Evolutionary conservation across 2,329 filamentous ascomycete genomes (phyloP), one percentile per base, ranked within the genome.

Genomic region (Xylariomycetidae sp.): DNA sequence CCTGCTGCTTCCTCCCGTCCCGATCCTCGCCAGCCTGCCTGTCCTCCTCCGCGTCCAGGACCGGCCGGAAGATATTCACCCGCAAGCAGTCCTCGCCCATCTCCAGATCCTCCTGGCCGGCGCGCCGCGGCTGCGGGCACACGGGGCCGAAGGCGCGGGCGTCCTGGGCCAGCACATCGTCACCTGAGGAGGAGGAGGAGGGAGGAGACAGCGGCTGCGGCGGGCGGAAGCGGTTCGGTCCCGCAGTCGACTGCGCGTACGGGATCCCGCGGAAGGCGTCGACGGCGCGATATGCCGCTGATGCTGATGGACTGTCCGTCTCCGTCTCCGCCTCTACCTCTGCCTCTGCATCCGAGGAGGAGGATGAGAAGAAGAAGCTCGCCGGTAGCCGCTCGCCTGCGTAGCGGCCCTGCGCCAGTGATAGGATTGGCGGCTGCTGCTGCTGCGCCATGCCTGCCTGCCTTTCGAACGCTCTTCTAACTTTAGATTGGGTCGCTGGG

Each of bases 61-160:
- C 47, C 0, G 65, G 62, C 10, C 67, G 61, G 42, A 64, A 72
- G 10, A 78, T 50, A 46, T 76, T 75, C 6, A 66, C 49, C 39
- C 67, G 70, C 18, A 78, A 58, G 36, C 72, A 75, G 49, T 73
- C 61, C 54, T 78, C 74, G 30, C 63, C 52, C 34, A 56, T 52
- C n/a, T 49, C 50, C 35, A 62, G 51, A 33, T 56, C 52, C n/a
- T 49, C 50, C 34, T 55, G 39, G 13, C 45, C 48, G 15, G 37
- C 40, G 6, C 35, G 19, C 19, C 31, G 39, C 15, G 34, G 37
- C 29, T 54, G 51, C 3, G 54, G 44, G 10, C 66, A 70, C 32
- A 59, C 47, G 19, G 50, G 47, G 1, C 67, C 67, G 25, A 58
- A 61, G 15, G 36, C 39, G 4, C 46, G 33, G 14, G 53, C 53